These are phyloP conservation scores for Fusarium siculi DNA, from an alignment of 2,329 filamentous ascomycete species.

Conservation along the genomic window DNA sequence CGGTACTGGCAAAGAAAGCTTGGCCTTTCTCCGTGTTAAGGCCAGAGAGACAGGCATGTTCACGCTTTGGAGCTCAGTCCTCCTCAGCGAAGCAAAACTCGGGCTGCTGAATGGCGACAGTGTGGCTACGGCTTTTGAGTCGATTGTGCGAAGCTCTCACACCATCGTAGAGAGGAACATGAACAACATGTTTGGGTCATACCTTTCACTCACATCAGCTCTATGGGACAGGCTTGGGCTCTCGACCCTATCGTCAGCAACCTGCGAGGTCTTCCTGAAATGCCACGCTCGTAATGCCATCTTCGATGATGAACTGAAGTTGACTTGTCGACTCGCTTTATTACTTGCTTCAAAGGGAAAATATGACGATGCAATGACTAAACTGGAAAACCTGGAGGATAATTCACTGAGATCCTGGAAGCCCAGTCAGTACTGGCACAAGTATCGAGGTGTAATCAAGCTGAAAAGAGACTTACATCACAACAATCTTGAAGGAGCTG, in stretches of 20 bases:
- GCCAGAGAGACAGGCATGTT: constrained; percentile 89
- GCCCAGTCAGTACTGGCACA: constrained; percentile 77
- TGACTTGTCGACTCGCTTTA: constrained; percentile 75
- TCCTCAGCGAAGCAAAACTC: constrained; percentile 87
- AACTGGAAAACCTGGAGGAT: constrained; percentile 60
- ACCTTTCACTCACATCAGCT: constrained; percentile 77
- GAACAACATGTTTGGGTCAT: constrained; percentile 76
- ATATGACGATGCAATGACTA: constrained; percentile 72
- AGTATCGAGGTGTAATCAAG: constrained; percentile 73
- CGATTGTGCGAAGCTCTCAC: constrained; percentile 84
- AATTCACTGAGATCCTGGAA: constrained; percentile 78
- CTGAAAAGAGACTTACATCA: constrained; percentile 70
- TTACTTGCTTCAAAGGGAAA: constrained; percentile 70
- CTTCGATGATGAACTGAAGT: constrained; percentile 82
- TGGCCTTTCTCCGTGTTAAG: constrained; percentile 85
- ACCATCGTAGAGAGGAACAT: constrained; percentile 82
- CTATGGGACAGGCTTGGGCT: constrained; percentile 81
- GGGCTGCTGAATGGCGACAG: constrained; percentile 77
- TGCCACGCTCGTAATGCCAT: constrained; percentile 70
- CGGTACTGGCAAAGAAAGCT: constrained; percentile 81
- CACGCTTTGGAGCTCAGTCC: constrained; percentile 82
- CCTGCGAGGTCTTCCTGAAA: constrained; percentile 78
- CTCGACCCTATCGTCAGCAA: constrained; percentile 63
- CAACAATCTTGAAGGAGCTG: constrained; percentile 62
- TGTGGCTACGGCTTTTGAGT: constrained; percentile 73